Evolutionary conservation across 2,329 filamentous ascomycete genomes (phyloP).

Genomic region (Verticillium klebahnii): DNA sequence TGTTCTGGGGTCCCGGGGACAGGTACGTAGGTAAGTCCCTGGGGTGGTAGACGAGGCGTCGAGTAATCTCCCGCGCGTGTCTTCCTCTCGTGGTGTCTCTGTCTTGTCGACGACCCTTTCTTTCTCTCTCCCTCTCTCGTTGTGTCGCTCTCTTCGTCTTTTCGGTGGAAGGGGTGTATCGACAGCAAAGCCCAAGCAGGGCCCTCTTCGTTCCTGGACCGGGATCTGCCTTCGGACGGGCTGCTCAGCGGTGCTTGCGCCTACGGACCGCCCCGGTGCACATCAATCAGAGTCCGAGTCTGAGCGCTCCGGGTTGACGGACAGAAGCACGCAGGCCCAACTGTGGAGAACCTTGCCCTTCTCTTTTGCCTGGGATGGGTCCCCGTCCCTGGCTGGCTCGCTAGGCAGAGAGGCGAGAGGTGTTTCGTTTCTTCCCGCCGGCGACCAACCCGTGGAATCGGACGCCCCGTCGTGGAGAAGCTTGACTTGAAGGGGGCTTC

Average conservation of each 20-base stretch:
- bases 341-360: constrained; percentile 20
- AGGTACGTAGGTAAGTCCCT: neutral
- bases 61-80: neutral
- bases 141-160: neutral
- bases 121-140: neutral
- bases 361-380: neutral
- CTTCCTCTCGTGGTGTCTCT: neutral
- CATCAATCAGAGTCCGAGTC: constrained; percentile 11
- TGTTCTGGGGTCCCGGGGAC: neutral
- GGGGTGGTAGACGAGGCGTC: neutral
- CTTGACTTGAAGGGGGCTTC: neutral
- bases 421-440: neutral
- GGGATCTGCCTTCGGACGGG: neutral
- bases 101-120: neutral
- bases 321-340: constrained; percentile 31
- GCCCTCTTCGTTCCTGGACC: neutral
- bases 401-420: no score
- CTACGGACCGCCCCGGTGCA: constrained; percentile 7
- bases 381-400: constrained; percentile 8
- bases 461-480: neutral
- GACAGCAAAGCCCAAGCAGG: neutral
- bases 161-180: neutral
- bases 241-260: neutral
- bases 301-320: constrained; percentile 7
- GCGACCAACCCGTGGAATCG: neutral